A percentile compares a stretch with the other conserved stretches of the same genome.
These are phyloP conservation scores for Amanita thiersii DNA, from an alignment of 768 basidiomycete species.

Conservation along the genomic window DNA sequence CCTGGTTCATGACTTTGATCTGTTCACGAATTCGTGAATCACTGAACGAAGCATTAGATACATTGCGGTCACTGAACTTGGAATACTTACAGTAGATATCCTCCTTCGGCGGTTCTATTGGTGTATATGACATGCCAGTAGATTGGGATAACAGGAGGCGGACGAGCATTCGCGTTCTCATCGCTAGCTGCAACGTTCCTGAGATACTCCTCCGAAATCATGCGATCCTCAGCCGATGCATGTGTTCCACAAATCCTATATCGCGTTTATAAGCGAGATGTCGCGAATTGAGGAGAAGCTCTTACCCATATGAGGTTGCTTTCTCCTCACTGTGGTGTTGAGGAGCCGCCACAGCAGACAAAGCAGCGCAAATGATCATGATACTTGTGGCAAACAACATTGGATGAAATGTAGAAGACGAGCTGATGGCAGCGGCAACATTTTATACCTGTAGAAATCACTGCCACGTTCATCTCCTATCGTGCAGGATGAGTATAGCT, in stretches of 20 bases:
- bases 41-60: constrained; percentile 9
- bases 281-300: neutral
- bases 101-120: constrained; percentile 9
- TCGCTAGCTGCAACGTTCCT: neutral
- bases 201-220: neutral
- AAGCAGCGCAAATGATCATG: neutral
- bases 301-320: neutral
- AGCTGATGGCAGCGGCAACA: too few species aligned
- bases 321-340: neutral
- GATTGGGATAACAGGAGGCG: constrained; percentile 3
- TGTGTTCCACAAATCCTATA: neutral
- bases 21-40: constrained; percentile 19
- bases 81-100: constrained; percentile 15
- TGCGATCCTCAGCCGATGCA: neutral
- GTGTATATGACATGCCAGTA: constrained; percentile 13
- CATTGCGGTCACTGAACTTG: neutral
- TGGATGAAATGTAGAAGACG: too few species aligned
- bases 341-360: neutral
- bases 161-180: neutral
- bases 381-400: neutral
- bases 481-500: too few species aligned
- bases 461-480: too few species aligned
- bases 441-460: too few species aligned
- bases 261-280: neutral
- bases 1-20: constrained; percentile 24